These are phyloP conservation scores for Trichosporon inkin DNA, from an alignment of 1,284 basidiomycete genomes.

Conservation along the genomic window DNA sequence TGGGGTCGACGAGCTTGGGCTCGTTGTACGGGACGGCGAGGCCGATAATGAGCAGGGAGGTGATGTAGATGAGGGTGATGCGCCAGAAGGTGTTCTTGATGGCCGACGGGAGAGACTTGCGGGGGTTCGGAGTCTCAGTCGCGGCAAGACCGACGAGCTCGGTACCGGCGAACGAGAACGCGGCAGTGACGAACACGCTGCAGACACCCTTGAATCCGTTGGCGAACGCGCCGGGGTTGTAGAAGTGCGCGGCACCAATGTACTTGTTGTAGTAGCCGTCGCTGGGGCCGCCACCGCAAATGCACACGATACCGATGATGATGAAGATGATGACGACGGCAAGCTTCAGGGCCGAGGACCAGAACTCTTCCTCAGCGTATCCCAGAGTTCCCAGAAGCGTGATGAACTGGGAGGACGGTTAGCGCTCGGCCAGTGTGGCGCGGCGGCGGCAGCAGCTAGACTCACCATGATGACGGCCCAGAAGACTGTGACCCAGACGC, in stretches of 20 bases:
- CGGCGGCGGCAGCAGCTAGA: not conserved
- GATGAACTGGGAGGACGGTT: slow-evolving; percentile 9
- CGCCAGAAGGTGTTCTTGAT: slow-evolving; percentile 55
- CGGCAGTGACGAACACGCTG: slow-evolving; percentile 53
- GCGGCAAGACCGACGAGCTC: slow-evolving; percentile 18
- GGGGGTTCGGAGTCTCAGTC: slow-evolving; percentile 35
- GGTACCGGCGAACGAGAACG: slow-evolving; percentile 70
- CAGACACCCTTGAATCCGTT: slow-evolving; percentile 53
- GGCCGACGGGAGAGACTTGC: slow-evolving; percentile 20
- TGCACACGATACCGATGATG: slow-evolving; percentile 41
- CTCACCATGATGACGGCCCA: slow-evolving; percentile 35
- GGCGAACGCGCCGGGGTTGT: slow-evolving; percentile 47
- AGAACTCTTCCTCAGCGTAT: slow-evolving; percentile 50
- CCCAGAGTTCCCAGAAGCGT: slow-evolving; percentile 41
- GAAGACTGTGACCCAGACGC: slow-evolving; percentile 50
- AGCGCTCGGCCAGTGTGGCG: not conserved
- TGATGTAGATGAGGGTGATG: slow-evolving; percentile 55
- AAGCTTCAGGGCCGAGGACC: slow-evolving; percentile 47
- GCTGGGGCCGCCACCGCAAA: slow-evolving; percentile 44
- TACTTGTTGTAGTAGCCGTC: slow-evolving; percentile 34
- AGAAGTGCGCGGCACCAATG: slow-evolving; percentile 39
- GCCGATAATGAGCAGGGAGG: slow-evolving; percentile 54
- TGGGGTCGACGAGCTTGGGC: slow-evolving; percentile 35
- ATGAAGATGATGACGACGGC: slow-evolving; percentile 50
- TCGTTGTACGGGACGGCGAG: slow-evolving; percentile 51